Base-by-base conservation (phyloP, 495 filamentous ascomycete genomes). In the Ramalina intermedia region DNA sequence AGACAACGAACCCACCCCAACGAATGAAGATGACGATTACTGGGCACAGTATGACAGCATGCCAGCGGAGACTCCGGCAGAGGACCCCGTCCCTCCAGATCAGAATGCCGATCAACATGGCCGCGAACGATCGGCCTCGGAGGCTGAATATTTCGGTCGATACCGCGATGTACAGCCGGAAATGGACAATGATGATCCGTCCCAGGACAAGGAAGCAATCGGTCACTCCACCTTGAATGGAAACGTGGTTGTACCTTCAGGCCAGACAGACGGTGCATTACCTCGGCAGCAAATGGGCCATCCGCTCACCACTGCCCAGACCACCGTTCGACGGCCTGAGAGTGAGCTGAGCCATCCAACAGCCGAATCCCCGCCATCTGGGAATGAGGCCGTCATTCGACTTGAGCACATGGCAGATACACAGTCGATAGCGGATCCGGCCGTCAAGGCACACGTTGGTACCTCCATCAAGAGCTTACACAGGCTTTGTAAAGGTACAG, bases 21-120 rank as follows among this genome's bases (percentile, higher is more conserved):
- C 21, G 6, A 47, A 17, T 14, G 86, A 93, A 26, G 88, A 95
- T 50, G 88, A 88, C 52, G 84, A 80, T 55, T 98, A 96, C 64
- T 98, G 91, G 91, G 86, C 81, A 26, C 81, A 81, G 52, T 98
- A 98, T 61, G 91, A 96, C 68, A 76, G 80, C 8, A 91, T 87
- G 11, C 85, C 85, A 1, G 77, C 76, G 7, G 72, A 78, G 33
- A 90, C 87, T 17, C 90, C 90, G 6, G 78, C 78, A 1, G 76
- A 80, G 1, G 76, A 77, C 1, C 75, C 80, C 1, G 42, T 6
- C 6, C 42, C 49, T 36, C 46, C 56, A 33, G 61, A 64, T 20
- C 65, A 65, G 36, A 66, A 62, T 40, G 59, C 51, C 55, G 43
- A 49, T 54, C 24, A 58, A 62, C 41, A 65, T 65, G 49, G 57